Evolutionary conservation across 2,329 filamentous ascomycete genomes (phyloP), one percentile per base, ranked within the genome.

Genomic region (Botrytis medusae): DNA sequence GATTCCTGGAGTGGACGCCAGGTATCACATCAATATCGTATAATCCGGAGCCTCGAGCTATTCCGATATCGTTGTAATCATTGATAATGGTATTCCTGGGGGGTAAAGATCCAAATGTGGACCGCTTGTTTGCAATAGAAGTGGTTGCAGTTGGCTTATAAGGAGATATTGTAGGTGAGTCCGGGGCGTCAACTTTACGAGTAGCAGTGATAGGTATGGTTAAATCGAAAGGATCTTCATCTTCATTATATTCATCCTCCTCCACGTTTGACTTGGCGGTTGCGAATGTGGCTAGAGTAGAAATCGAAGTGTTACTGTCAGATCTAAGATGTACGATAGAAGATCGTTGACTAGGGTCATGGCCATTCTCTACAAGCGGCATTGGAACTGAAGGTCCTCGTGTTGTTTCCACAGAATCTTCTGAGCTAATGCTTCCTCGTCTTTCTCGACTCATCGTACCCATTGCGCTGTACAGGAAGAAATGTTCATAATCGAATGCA

Each of bases 401-500:
- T 1, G 89, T 88, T 0, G 90, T 92, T 79, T 90, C 88, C 2
- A 88, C 85, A 22, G 90, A 91, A 73, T 85, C 87, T 60, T 88
- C 87, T 0, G 89, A 91, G 77, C 83, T 86, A 74, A 84, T 86
- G 78, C 90, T 91, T 68, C 83, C 84, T 57, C 84, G 81, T 8
- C 80, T 80, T 73, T 87, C 82, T n/a, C 84, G 83, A 77, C 87
- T 90, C 79, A 94, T 91, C 3, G 88, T 94, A 9, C 94, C 94
- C 87, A 98, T 91, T 18, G 94, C 94, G 77, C 93, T 97, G 81
- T 98, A 94, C 22, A 98, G 86, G 82, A 97, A 97, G 83, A 98
- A 98, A 80, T 97, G 91, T 81, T 97, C 93, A 76, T 98, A 98
- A 81, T 98, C 95, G 79, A 98, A 98, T 1, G 95, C 95, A 82